Evolutionary conservation across 2,329 filamentous ascomycete genomes (phyloP), one percentile per base, ranked within the genome.

Genomic region (Talaromyces albobiverticillius): DNA sequence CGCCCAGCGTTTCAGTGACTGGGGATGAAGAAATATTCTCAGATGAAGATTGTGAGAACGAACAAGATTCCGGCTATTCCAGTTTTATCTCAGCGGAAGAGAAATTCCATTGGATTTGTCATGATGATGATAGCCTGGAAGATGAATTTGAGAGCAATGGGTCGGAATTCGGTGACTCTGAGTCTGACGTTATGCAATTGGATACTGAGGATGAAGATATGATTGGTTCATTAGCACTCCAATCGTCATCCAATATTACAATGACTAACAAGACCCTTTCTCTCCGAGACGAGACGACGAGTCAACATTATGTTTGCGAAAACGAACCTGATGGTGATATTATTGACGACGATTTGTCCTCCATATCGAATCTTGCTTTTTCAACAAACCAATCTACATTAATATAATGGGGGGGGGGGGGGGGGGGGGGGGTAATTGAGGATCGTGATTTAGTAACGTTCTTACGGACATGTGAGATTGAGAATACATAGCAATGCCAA

Each of bases 51-150:
- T 11, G 36, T 22, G 41, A 26, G n/a, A 40, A 29, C 5, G 31
- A 46, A 20, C 40, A 20, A 13, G 31, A 52, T 25, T 52, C 50
- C 13, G 31, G 41, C 4, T 52, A 52, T 22, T 52, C 11, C 23
- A 52, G 41, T 22, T 16, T 46, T 31, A 34, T 14, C 2, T 46
- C 41, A 3, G 36, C 20, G 29, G 41, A 52, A 46, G 36, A 34
- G 18, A 16, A 25, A 36, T 45, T 51, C 10, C 20, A 22, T 13
- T 11, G 14, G 4, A n/a, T 36, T 2, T 45, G 26, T 45, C 31
- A 11, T 16, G 25, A 31, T 29, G 38, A n/a, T 20, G 7, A 49
- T n/a, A 32, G 41, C 2, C 3, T n/a, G 14, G 6, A 20, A 23
- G 23, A 36, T 9, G 25, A 47, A 9, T 32, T 18, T 7, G 29